These are phyloP conservation scores for Hypoxylon sp. DNA, from an alignment of 2,329 filamentous ascomycete species.

Conservation along the genomic window DNA sequence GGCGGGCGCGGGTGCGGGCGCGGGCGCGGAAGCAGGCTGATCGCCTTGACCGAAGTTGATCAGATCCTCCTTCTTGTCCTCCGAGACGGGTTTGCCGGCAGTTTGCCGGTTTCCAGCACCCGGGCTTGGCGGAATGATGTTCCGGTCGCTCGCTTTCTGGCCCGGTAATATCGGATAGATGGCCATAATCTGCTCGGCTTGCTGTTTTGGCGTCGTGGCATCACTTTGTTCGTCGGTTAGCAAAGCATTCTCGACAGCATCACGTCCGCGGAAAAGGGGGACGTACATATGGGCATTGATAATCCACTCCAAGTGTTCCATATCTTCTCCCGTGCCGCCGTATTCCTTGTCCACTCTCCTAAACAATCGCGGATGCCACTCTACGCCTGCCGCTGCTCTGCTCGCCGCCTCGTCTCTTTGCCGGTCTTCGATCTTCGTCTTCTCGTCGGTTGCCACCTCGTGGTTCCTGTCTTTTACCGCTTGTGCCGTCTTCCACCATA, in stretches of 20 bases:
- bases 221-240: constrained; percentile 56
- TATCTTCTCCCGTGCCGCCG: constrained; percentile 79
- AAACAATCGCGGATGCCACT: constrained; percentile 92
- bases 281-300: constrained; percentile 85
- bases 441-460: constrained; percentile 89
- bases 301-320: constrained; percentile 95
- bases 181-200: constrained; percentile 83
- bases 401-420: constrained; percentile 90
- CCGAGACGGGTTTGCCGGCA: constrained; percentile 28
- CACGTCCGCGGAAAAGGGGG: background rate
- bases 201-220: constrained; percentile 72
- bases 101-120: constrained; percentile 41
- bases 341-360: constrained; percentile 77
- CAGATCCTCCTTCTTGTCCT: constrained; percentile 56
- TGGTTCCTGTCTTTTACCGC: constrained; percentile 90
- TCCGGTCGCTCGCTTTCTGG: constrained; percentile 69
- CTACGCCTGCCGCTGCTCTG: constrained; percentile 79
- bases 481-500: constrained; percentile 85
- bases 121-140: constrained; percentile 65
- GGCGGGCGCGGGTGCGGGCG: constrained; percentile 14
- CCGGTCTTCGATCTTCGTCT: constrained; percentile 93
- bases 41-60: constrained; percentile 69
- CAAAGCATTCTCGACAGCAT: background rate
- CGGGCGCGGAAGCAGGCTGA: constrained; percentile 22
- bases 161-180: constrained; percentile 88